A percentile compares a stretch with the other conserved stretches of the same genome.
These are phyloP conservation scores for Mycena vulgaris DNA, from an alignment of 768 basidiomycete genomes.

Conservation along the genomic window DNA sequence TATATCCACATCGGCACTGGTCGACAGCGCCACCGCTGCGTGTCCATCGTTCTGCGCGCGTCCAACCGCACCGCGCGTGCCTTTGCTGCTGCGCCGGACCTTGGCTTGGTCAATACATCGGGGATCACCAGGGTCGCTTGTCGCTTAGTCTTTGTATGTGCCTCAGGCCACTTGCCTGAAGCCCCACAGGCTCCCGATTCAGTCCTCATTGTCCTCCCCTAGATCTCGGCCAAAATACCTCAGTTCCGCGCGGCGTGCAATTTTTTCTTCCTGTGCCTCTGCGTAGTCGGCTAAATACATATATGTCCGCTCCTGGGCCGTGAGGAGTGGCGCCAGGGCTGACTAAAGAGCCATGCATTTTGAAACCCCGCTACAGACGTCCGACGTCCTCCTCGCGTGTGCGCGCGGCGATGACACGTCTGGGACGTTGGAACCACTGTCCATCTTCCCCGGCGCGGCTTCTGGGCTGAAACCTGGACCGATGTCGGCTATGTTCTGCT, in stretches of 20 bases:
- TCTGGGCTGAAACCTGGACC: conserved; percentile 4
- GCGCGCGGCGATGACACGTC: neutral
- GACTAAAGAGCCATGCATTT: neutral
- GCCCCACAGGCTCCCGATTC: conserved; percentile 8
- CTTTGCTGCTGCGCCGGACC: conserved; percentile 22
- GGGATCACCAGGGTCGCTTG: conserved; percentile 31
- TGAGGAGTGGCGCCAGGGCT: neutral
- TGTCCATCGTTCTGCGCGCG: conserved; percentile 12
- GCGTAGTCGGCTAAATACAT: neutral
- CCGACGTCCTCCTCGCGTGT: conserved; percentile 19
- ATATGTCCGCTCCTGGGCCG: neutral
- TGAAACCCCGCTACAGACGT: neutral
- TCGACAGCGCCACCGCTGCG: neutral
- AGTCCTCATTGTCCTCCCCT: neutral
- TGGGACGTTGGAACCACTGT: neutral
- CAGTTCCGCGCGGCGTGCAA: neutral
- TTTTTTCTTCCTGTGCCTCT: neutral
- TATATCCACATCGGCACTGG: neutral
- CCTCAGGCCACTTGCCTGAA: neutral
- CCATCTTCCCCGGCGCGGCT: conserved; percentile 19
- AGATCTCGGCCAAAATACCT: neutral
- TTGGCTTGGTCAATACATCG: conserved; percentile 23
- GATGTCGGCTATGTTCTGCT: conserved; percentile 15
- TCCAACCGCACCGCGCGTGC: conserved; percentile 2
- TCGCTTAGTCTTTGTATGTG: conserved; percentile 29